Evolutionary conservation across 345 rosid species (phyloP), one percentile per base, ranked within the genome.

Genomic region (Viola odorata): DNA sequence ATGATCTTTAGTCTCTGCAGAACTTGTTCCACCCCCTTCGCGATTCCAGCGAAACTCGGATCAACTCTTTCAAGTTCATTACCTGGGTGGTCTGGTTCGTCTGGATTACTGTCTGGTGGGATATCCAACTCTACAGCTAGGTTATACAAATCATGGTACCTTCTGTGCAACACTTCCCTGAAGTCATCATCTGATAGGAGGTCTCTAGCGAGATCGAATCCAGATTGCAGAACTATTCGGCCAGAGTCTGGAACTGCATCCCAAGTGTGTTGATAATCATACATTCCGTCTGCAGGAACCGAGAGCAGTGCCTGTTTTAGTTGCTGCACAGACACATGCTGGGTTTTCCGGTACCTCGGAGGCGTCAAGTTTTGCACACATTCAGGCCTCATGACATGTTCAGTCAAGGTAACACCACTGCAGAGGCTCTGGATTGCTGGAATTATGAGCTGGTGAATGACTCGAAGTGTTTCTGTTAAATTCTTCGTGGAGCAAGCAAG

Each of bases 221-320:
- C 91, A 32, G 82, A 76, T 66, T 69, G 59, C 17, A 90, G 69
- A 66, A 94, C 50, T 39, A 77, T 54, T 60, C 75, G 86, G 37
- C 96, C 92, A 9, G 91, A 80, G 60, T 88, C 95, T 13, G 73
- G 63, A 56, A 86, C 95, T 36, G 82, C 65, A 66, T 75, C 80
- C 97, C 97, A 90, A 0, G 95, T 90, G 71, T 94, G 97, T 74
- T 94, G 97, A 77, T 94, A 94, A 72, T 86, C 96, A 62, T 94
- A 90, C 88, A 90, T 81, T 67, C 86, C 55, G 23, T 94, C 96
- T 37, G 99, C 99, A 40, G 96, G 91, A 71, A 85, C 84, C 3
- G 99, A 86, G 45, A 89, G 89, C 49, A 90, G 73, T 41, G 91
- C 99, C 53, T 81, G 86, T 81, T 88, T 94, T 69, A 90, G 64